These are phyloP conservation scores for Pythium guiyangense DNA, from an alignment of 352 stramenopile species.

Conservation along the genomic window DNA sequence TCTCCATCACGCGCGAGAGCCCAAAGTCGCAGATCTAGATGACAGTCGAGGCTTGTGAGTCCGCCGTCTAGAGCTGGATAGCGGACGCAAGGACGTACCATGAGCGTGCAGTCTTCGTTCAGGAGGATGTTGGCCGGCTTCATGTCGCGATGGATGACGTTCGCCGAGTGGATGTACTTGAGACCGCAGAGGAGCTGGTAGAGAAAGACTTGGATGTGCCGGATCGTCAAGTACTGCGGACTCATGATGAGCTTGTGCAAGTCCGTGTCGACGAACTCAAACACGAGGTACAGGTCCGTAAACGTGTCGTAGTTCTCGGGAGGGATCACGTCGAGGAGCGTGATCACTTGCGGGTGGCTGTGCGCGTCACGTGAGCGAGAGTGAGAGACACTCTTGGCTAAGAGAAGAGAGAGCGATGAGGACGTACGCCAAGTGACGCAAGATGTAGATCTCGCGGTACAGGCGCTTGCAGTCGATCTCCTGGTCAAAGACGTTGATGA, in stretches of 20 bases:
- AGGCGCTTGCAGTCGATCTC: conserved; percentile 86
- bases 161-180: conserved; percentile 95
- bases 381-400: background rate
- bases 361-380: too few relatives aligned
- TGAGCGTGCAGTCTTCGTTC: conserved; percentile 85
- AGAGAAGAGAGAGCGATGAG: background rate
- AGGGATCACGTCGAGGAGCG: conserved; percentile 77
- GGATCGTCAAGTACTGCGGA: conserved; percentile 90
- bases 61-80: too few relatives aligned
- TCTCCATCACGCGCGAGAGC: conserved; percentile 78
- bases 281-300: conserved; percentile 91
- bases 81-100: conserved; percentile 24
- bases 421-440: conserved; percentile 72
- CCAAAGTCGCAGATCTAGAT: conserved; percentile 80
- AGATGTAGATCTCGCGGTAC: conserved; percentile 86
- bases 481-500: conserved; percentile 87
- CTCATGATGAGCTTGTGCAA: conserved; percentile 93
- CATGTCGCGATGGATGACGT: conserved; percentile 88
- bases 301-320: conserved; percentile 82
- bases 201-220: conserved; percentile 96
- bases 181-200: conserved; percentile 94
- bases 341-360: conserved; percentile 80
- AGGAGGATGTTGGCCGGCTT: conserved; percentile 88
- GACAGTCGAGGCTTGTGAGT: background rate
- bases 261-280: conserved; percentile 93